phyloP scores from a whole-genome alignment of 2,329 filamentous ascomycete species.

The Ophiosphaerella korrae region DNA sequence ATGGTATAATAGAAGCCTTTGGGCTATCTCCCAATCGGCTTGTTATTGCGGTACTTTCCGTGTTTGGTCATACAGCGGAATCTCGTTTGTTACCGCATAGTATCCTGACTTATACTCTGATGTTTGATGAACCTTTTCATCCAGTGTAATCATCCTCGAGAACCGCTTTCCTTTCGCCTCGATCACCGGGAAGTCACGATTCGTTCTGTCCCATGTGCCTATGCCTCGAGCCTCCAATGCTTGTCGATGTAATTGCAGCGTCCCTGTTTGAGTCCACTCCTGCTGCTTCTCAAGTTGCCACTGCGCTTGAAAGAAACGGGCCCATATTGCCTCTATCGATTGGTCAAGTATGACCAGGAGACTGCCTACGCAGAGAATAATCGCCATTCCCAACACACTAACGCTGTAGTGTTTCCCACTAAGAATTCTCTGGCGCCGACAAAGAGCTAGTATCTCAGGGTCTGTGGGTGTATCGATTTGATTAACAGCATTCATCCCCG shows the following conservation, averaged over 20 bases:
- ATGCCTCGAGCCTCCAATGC: slow-evolving; percentile 19
- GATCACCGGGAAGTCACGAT: slow-evolving; percentile 20
- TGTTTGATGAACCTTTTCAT: not conserved
- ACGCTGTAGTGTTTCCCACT: slow-evolving; percentile 20
- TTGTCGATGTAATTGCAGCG: slow-evolving; percentile 22
- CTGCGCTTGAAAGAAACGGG: slow-evolving; percentile 18
- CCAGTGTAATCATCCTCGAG: not conserved
- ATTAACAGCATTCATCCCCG: slow-evolving; percentile 7
- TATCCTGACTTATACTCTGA: not conserved
- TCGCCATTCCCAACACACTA: slow-evolving; percentile 25
- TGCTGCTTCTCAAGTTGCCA: slow-evolving; percentile 17
- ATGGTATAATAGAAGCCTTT: too few relatives aligned
- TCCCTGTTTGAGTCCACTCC: slow-evolving; percentile 22
- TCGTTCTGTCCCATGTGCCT: slow-evolving; percentile 17
- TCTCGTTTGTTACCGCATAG: not conserved
- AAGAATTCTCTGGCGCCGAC: slow-evolving; percentile 21
- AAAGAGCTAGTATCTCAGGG: slow-evolving; percentile 13
- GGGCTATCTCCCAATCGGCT: too few relatives aligned
- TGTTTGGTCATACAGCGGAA: not conserved
- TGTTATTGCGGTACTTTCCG: too few relatives aligned
- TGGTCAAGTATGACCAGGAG: slow-evolving; percentile 24
- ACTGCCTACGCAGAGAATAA: slow-evolving; percentile 24
- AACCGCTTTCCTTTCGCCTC: slow-evolving; percentile 6
- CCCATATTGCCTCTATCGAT: slow-evolving; percentile 9
- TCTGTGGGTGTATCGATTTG: slow-evolving; percentile 16